Conservation (phyloP, 441 rosid genomes). For the Brassica hybrid region DNA sequence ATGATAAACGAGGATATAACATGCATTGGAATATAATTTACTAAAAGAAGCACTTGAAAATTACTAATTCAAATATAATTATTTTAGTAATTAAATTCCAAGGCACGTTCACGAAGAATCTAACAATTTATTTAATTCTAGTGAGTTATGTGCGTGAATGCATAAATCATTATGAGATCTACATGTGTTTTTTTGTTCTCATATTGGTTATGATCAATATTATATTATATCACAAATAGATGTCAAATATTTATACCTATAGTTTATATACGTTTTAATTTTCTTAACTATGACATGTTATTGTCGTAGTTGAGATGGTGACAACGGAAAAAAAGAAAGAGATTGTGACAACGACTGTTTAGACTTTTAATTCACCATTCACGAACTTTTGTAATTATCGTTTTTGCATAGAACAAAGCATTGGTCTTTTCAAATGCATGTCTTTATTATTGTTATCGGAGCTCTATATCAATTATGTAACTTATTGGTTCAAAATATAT, state of each 20-base stretch:
- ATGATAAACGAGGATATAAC: neutral
- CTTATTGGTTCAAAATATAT: neutral
- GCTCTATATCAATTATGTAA: neutral
- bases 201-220: neutral
- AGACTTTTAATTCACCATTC: slow-evolving; percentile 17
- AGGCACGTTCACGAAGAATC: slow-evolving; percentile 4
- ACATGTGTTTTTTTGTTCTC: slow-evolving; percentile 7
- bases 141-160: slow-evolving; percentile 9
- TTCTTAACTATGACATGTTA: slow-evolving; percentile 20
- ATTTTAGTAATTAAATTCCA: neutral
- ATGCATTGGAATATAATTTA: neutral
- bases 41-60: neutral
- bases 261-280: neutral
- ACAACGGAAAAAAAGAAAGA: neutral
- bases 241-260: neutral
- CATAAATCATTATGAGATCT: neutral
- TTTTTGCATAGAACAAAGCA: neutral
- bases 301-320: slow-evolving; percentile 16
- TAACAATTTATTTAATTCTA: neutral
- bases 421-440: neutral
- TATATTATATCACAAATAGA: neutral
- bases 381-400: neutral
- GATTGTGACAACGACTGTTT: slow-evolving; percentile 6
- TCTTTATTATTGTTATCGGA: neutral
- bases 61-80: neutral